Evolutionary conservation across 257 asterid species (phyloP).

Genomic region (Linaria vulgaris): DNA sequence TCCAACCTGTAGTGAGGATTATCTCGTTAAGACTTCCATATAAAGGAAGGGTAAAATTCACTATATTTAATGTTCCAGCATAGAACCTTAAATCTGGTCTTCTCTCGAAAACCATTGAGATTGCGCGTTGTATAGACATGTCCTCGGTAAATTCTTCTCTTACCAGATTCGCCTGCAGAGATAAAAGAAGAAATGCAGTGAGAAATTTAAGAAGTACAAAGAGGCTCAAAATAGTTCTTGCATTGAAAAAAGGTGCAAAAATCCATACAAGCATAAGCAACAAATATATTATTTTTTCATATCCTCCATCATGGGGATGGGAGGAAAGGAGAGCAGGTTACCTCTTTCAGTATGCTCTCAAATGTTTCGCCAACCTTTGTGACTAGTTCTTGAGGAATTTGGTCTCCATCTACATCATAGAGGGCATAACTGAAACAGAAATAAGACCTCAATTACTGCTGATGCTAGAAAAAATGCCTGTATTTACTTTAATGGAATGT

Average conservation of each 20-base stretch:
- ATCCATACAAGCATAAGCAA: neutral
- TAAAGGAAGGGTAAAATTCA: neutral
- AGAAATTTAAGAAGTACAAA: constrained; percentile 1
- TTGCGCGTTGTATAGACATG: constrained; percentile 79
- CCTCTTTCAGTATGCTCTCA: constrained; percentile 89
- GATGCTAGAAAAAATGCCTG: constrained; percentile 9
- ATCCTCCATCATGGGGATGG: no score
- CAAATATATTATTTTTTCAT: no score
- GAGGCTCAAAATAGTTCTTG: neutral
- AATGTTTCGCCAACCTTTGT: constrained; percentile 82
- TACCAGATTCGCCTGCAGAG: constrained; percentile 60
- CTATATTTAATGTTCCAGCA: constrained; percentile 1
- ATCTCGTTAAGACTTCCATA: constrained; percentile 14
- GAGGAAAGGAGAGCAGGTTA: constrained; percentile 17
- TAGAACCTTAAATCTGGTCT: constrained; percentile 83
- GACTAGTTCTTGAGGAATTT: constrained; percentile 90
- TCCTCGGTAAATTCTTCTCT: constrained; percentile 75
- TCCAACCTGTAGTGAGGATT: constrained; percentile 55
- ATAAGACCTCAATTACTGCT: neutral
- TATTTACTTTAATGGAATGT: neutral
- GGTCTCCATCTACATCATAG: constrained; percentile 84
- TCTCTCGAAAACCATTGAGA: constrained; percentile 72
- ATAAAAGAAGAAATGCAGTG: constrained; percentile 8
- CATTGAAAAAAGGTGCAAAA: neutral
- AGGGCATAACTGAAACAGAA: constrained; percentile 76